A percentile compares a stretch with the other conserved stretches of the same genome.
These are phyloP conservation scores for Fusarium nygamai DNA, from an alignment of 2,329 filamentous ascomycete genomes.

Conservation along the genomic window DNA sequence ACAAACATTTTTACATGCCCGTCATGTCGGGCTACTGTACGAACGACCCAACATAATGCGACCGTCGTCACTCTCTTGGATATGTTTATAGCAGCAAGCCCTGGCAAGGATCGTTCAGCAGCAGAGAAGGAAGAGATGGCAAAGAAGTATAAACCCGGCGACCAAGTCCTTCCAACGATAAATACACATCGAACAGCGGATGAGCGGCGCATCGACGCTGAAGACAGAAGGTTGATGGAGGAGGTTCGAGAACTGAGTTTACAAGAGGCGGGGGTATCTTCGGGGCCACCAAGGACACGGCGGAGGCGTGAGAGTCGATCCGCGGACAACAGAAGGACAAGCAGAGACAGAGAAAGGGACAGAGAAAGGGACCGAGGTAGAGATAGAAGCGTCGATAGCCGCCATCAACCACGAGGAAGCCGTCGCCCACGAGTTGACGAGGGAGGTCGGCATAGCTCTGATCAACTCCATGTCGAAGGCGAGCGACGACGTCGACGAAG, in stretches of 20 bases:
- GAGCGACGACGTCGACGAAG: constrained; percentile 52
- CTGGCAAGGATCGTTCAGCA: constrained; percentile 73
- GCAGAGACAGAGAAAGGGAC: too few species aligned
- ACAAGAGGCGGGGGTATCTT: constrained; percentile 68
- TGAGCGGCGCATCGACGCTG: constrained; percentile 66
- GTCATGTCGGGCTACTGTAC: constrained; percentile 86
- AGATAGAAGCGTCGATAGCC: constrained; percentile 45
- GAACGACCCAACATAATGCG: constrained; percentile 89
- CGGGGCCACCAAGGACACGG: constrained; percentile 45
- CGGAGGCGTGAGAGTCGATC: constrained; percentile 50
- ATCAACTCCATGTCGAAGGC: constrained; percentile 51
- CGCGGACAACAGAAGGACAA: constrained; percentile 46
- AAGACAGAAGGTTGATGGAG: constrained; percentile 75
- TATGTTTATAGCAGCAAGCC: constrained; percentile 84
- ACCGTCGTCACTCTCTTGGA: constrained; percentile 90
- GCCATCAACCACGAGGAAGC: constrained; percentile 43
- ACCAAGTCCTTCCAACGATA: constrained; percentile 77
- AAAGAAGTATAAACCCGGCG: constrained; percentile 81
- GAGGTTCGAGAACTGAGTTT: constrained; percentile 80
- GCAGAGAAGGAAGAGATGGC: constrained; percentile 82
- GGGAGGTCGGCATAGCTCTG: constrained; percentile 43
- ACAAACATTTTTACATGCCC: constrained; percentile 82
- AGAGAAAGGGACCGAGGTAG: constrained; percentile 18
- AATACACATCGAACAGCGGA: constrained; percentile 60
- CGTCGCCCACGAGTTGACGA: constrained; percentile 42